Evolutionary conservation across 2,329 filamentous ascomycete genomes (phyloP), one percentile per base, ranked within the genome.

Genomic region (Colletotrichum gloeosporioides): DNA sequence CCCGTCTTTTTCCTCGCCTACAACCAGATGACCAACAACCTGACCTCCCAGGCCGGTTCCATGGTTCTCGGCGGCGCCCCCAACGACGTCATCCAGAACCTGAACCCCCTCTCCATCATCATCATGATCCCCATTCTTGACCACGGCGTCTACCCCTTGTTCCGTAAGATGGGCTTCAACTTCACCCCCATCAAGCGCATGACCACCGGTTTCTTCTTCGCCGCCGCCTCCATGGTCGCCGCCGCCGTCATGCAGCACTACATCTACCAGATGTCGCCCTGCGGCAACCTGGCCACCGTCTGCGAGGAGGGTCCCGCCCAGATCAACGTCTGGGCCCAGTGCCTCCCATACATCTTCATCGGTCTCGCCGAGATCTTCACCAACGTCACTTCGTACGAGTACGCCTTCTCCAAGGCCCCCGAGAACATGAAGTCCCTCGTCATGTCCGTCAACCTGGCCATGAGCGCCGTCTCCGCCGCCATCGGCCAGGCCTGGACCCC

Each of bases 401-500:
- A 95, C 78, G 94, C 94, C 39, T 96, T 92, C 86, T 93, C 92
- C 82, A 95, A 95, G 85, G 93, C 94, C 0, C 94, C 94, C 31
- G 91, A 90, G 81, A 95, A 95, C 87, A 96, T 96, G 94, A 93
- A 93, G 78, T 94, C 92, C 2, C 88, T 96, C n/a, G 93, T 96
- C 80, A 89, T 90, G 84, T 90, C 91, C 25, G 87, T 95, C 80
- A 92, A 92, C 81, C 88, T 95, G 53, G 93, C 94, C 86, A 95
- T 92, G 89, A 92, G 88, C 34, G 94, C 93, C 73, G 88, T 96
- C 79, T 92, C 92, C 2, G 88, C 92, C 34, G 93, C 94, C 44
- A 85, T 96, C 66, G 93, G 92, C n/a, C 92, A 95, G 86, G 93
- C 92, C 1, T 89, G 94, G 53, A 90, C 91, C 9, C 86, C 90